Conservation (phyloP, 768 basidiomycete species). For the Polyporus arcularius region DNA sequence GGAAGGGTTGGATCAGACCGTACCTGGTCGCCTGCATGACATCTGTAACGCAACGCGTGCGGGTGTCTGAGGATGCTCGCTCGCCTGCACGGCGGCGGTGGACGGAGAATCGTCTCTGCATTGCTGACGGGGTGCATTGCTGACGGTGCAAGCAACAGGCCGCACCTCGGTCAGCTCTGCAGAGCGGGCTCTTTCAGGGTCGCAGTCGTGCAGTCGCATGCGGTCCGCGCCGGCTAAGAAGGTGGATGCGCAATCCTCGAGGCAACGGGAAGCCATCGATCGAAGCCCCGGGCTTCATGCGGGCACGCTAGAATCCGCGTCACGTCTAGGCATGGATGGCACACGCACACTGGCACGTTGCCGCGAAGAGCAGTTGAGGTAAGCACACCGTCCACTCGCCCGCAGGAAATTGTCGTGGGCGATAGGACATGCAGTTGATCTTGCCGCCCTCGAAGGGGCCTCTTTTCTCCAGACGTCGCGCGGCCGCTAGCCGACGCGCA, state of each 20-base stretch:
- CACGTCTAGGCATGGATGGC: conserved; percentile 1
- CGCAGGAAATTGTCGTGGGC: background rate
- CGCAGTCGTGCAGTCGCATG: background rate
- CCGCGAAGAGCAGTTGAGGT: conserved; percentile 13
- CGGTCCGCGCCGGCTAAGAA: background rate
- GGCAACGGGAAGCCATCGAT: conserved; percentile 17
- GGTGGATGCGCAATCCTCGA: conserved; percentile 7
- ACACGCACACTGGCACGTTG: background rate
- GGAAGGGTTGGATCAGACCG: background rate
- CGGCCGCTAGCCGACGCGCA: background rate
- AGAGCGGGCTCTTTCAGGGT: background rate
- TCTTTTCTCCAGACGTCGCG: background rate
- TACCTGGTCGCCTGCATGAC: too few species aligned
- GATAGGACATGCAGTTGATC: background rate
- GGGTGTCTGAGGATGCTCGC: too few species aligned
- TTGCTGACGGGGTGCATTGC: too few species aligned
- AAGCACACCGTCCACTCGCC: background rate
- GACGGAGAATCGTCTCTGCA: background rate
- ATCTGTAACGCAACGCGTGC: too few species aligned
- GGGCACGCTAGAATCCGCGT: conserved; percentile 14
- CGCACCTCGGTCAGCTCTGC: background rate
- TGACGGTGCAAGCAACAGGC: background rate
- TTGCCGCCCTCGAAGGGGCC: background rate
- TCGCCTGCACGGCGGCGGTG: conserved; percentile 3
- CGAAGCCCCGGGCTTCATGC: conserved; percentile 15